Evolutionary conservation across 805 yeast species (phyloP), one percentile per base, ranked within the genome.

Genomic region (Kodamaea fukazawae): DNA sequence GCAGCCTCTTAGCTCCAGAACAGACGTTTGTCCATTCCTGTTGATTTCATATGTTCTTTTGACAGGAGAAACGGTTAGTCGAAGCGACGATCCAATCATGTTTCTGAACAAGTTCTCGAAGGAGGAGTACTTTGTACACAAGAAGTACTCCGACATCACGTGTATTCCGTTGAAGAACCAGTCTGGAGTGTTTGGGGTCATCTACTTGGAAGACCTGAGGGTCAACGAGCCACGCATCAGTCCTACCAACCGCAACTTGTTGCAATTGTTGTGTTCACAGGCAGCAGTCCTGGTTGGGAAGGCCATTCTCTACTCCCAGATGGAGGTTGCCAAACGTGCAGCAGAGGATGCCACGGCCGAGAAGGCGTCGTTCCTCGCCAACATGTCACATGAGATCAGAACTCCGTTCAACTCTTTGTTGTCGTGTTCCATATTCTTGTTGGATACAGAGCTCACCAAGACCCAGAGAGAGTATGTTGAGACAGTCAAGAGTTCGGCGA

Each of bases 311-410:
- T 75, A 73, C 48, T 50, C 60, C 8, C 75, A 73, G 46, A 71
- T 76, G 70, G 73, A 71, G 47, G 41, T 67, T 8, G 68, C 70
- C 7, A 63, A 63, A 36, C 47, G 54, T 32, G 59, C 64, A 2
- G 79, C 79, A 1, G 78, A 73, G 44, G 76, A 71, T 38, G 78
- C 79, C 3, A 73, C 78, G 1, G 73, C 74, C 4, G 78, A 73
- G 49, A 75, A 74, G 55, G 76, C 79, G 3, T 73, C 75, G 38
- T 75, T 75, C 50, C 51, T 75, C 42, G 70, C 70, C 15, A 76
- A 75, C 45, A 75, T 75, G 81, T 75, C 79, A 1, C 81, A 75
- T 48, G 81, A 75, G 46, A 75, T 75, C 35, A 57, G 81, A 36
- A 75, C 81, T 2, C 81, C 81, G 1, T 75, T 75, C 55, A 76